Base-by-base conservation (phyloP, 2,329 filamentous ascomycete species). In the Botrytis paeoniae region DNA sequence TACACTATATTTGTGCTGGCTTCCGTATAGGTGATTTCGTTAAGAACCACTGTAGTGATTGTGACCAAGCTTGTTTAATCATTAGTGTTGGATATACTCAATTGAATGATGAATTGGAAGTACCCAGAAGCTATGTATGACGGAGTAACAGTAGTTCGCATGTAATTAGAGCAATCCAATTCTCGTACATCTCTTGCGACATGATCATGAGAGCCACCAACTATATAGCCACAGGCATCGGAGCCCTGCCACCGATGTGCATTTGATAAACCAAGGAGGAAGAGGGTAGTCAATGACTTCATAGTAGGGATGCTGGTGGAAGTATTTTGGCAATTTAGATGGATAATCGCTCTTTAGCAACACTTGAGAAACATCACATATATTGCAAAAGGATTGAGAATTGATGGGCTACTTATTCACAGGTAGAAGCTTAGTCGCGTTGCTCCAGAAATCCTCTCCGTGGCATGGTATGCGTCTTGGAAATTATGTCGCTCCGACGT, bases 151-250 rank as follows among this genome's bases (percentile, higher is more conserved):
- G 37, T 69, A 43, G 51, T 60, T n/a, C 22, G n/a, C 51, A 69
- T 69, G 37, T 69, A 69, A 43, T 20, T 43, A 18, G 37, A 69
- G 29, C 66, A 69, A 69, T 69, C 66, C 4, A 69, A 43, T 32
- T 69, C 66, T 69, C 66, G 35, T 37, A 59, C 37, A 25, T 59
- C 18, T 60, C 54, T 69, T 59, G 66, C 48, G 10, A 69, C 51
- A 57, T 60, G 35, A 60, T 57, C 10, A 35, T 69, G 66, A 35
- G 51, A 60, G 35, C 66, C 66, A 35, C 37, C 66, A 18, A 60
- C 39, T 20, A 69, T 12, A 69, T 60, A 43, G n/a, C 54, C 39
- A 43, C 51, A 69, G 41, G 48, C 12, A 43, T 69, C 37, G 10
- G 48, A 57, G 14, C n/a, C 51, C 39, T 60, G 48, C 66, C 66